A percentile compares a stretch with the other conserved stretches of the same genome.
phyloP scores from a whole-genome alignment of 2,329 filamentous ascomycete genomes.

The Lojkania enalia region DNA sequence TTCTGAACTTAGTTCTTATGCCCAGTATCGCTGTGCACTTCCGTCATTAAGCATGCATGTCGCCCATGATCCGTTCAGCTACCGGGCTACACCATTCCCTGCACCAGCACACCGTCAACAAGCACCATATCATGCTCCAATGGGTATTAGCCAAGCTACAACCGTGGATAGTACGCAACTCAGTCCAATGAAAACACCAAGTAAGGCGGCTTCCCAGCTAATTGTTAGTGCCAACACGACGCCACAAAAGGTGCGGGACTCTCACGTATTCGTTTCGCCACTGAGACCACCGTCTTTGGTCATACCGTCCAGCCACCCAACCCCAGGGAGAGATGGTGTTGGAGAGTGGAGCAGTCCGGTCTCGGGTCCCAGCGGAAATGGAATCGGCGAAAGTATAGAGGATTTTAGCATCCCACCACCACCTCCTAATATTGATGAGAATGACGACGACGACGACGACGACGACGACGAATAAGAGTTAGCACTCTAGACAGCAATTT shows the following conservation, averaged over 20 bases:
- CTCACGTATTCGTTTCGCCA: constrained; percentile 26
- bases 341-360: constrained; percentile 34
- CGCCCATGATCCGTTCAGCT: constrained; percentile 29
- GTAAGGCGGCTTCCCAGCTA: constrained; percentile 10
- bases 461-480: too few relatives aligned
- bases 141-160: constrained; percentile 36
- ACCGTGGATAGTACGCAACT: constrained; percentile 30
- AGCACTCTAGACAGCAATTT: too few relatives aligned
- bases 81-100: constrained; percentile 26
- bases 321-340: constrained; percentile 23
- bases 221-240: constrained; percentile 24
- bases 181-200: constrained; percentile 18
- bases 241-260: constrained; percentile 22
- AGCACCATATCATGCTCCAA: constrained; percentile 7
- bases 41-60: constrained; percentile 35
- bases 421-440: constrained; percentile 20
- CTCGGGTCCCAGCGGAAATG: constrained; percentile 15
- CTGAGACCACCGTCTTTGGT: constrained; percentile 33
- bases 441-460: constrained; percentile 11
- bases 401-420: constrained; percentile 39
- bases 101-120: not conserved
- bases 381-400: constrained; percentile 24
- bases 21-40: constrained; percentile 29
- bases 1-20: constrained; percentile 35
- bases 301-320: constrained; percentile 41